Evolutionary conservation across 352 stramenopile species (phyloP).

Genomic region (Plasmopara muralis): DNA sequence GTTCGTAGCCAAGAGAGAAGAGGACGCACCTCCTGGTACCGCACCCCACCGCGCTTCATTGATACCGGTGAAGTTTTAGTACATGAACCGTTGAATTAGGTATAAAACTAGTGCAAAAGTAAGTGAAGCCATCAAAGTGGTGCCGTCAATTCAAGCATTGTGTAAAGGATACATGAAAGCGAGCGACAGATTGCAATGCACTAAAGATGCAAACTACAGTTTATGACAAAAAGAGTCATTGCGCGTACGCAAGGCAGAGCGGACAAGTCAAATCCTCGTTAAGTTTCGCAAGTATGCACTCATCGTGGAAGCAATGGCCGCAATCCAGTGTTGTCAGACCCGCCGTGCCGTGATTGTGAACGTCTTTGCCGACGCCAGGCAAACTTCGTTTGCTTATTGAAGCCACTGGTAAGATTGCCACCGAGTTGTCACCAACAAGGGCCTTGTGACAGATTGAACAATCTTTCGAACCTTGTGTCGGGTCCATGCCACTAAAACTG

Average conservation of each 20-base stretch:
- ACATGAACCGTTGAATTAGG: too few relatives aligned
- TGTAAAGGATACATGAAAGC: too few relatives aligned
- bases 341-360: conserved; percentile 28
- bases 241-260: conserved; percentile 31
- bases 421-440: conserved; percentile 27
- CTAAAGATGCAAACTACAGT: neutral
- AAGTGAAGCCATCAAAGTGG: too few relatives aligned
- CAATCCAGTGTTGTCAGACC: conserved; percentile 72
- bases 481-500: conserved; percentile 25
- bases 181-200: too few relatives aligned
- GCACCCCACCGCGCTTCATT: conserved; percentile 48
- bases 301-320: conserved; percentile 81
- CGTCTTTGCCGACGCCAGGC: conserved; percentile 18
- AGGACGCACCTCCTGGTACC: conserved; percentile 50
- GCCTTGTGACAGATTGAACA: conserved; percentile 57
- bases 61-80: too few relatives aligned
- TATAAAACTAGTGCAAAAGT: too few relatives aligned
- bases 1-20: conserved; percentile 1
- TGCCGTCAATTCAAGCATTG: too few relatives aligned
- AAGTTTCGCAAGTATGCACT: conserved; percentile 80
- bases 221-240: neutral
- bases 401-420: conserved; percentile 34
- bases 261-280: conserved; percentile 68
- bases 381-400: conserved; percentile 8
- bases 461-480: conserved; percentile 31